Conservation (phyloP, 306 rosid species). For the Fragaria iinumae region DNA sequence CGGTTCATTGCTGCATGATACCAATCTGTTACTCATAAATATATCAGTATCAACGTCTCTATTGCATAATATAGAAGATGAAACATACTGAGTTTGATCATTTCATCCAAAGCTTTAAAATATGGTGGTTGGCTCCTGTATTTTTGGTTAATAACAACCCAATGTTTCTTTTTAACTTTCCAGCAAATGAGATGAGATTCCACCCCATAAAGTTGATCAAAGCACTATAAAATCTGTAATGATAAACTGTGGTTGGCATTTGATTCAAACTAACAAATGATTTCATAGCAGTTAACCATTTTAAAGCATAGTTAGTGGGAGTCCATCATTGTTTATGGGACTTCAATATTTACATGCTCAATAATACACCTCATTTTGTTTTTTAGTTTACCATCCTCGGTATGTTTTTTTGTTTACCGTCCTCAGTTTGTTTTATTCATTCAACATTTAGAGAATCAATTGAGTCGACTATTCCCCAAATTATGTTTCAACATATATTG, state of each 20-base stretch:
- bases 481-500: neutral
- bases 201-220: neutral
- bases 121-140: constrained; percentile 15
- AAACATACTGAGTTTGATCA: too few relatives aligned
- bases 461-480: neutral
- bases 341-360: neutral
- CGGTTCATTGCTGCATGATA: too few relatives aligned
- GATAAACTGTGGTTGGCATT: constrained; percentile 19
- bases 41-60: too few relatives aligned
- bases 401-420: too few relatives aligned
- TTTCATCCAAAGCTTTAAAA: neutral
- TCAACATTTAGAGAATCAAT: constrained; percentile 10
- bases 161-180: neutral
- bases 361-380: neutral
- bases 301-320: constrained; percentile 26
- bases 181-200: constrained; percentile 23
- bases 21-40: too few relatives aligned
- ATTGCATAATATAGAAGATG: too few relatives aligned
- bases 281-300: constrained; percentile 21
- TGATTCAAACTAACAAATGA: constrained; percentile 33
- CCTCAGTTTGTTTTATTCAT: neutral
- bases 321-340: constrained; percentile 27
- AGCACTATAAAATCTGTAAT: constrained; percentile 8
- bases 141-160: constrained; percentile 7
- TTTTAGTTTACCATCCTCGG: neutral